These are phyloP conservation scores for Microdochium trichocladiopsis DNA, from an alignment of 2,329 filamentous ascomycete genomes.

Conservation along the genomic window DNA sequence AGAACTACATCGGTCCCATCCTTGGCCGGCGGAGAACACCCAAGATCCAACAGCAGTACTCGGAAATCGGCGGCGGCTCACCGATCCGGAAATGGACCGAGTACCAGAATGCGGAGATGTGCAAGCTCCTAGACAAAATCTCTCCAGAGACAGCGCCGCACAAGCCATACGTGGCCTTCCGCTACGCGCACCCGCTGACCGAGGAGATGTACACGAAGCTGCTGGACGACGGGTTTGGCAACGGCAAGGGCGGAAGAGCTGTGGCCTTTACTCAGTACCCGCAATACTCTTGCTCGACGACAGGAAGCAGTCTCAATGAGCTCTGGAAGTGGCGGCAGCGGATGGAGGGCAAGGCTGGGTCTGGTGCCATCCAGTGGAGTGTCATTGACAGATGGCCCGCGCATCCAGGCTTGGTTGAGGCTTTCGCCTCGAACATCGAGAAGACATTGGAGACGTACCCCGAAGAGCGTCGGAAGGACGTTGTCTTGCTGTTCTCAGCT, in stretches of 20 bases:
- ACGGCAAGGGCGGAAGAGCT: slow-evolving; percentile 82
- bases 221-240: slow-evolving; percentile 82
- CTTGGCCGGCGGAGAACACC: slow-evolving; percentile 84
- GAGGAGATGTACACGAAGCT: slow-evolving; percentile 86
- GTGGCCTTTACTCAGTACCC: slow-evolving; percentile 98
- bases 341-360: slow-evolving; percentile 68
- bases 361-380: slow-evolving; percentile 83
- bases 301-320: slow-evolving; percentile 92
- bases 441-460: slow-evolving; percentile 79
- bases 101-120: slow-evolving; percentile 90
- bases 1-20: slow-evolving; percentile 82
- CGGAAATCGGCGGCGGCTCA: slow-evolving; percentile 92
- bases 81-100: slow-evolving; percentile 98
- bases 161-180: slow-evolving; percentile 95
- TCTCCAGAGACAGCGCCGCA: slow-evolving; percentile 92
- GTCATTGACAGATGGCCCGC: slow-evolving; percentile 97
- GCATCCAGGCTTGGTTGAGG: slow-evolving; percentile 84
- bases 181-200: slow-evolving; percentile 88
- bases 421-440: slow-evolving; percentile 89
- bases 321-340: slow-evolving; percentile 94
- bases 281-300: slow-evolving; percentile 97
- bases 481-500: slow-evolving; percentile 86
- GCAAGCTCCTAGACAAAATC: slow-evolving; percentile 87
- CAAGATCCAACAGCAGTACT: slow-evolving; percentile 95
- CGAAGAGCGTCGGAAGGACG: slow-evolving; percentile 68